phyloP scores from a whole-genome alignment of 1,284 basidiomycete genomes.

The Apiotrichum montevideense region DNA sequence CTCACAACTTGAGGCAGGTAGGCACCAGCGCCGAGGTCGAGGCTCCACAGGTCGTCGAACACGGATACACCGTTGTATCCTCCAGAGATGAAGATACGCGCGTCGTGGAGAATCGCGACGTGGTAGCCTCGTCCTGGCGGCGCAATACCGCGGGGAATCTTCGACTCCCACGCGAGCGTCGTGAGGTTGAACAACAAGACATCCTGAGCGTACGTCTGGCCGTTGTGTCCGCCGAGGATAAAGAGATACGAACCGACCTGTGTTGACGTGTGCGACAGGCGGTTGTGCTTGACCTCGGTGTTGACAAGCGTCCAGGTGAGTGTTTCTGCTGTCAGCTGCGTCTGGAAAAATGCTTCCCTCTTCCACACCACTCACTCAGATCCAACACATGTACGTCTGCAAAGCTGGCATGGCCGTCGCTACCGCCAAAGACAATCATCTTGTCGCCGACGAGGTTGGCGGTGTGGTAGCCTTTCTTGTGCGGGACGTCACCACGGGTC shows the following conservation, averaged over 20 bases:
- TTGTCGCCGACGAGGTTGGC: constrained; percentile 77
- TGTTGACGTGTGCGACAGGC: constrained; percentile 79
- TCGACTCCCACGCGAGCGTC: constrained; percentile 52
- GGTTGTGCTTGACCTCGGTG: constrained; percentile 56
- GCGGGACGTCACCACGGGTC: constrained; percentile 43
- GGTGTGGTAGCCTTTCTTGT: constrained; percentile 80
- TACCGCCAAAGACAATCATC: constrained; percentile 47
- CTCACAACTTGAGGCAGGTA: constrained; percentile 78
- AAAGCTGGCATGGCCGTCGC: constrained; percentile 58
- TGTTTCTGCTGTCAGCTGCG: constrained; percentile 52
- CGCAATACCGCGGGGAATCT: constrained; percentile 57
- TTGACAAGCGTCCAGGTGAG: constrained; percentile 64
- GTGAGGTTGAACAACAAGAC: constrained; percentile 80
- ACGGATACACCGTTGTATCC: constrained; percentile 77
- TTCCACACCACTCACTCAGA: constrained; percentile 56
- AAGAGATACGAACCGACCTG: constrained; percentile 92
- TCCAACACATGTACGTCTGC: constrained; percentile 82
- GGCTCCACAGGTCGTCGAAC: constrained; percentile 74
- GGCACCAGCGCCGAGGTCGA: constrained; percentile 79
- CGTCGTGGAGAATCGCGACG: constrained; percentile 70
- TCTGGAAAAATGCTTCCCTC: background rate
- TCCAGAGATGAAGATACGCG: constrained; percentile 76
- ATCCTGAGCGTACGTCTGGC: constrained; percentile 67
- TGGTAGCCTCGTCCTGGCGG: constrained; percentile 70
- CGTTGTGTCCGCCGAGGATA: constrained; percentile 81